Evolutionary conservation across 345 rosid genomes (phyloP), one percentile per base, ranked within the genome.

Genomic region (Sisymbrium irio): DNA sequence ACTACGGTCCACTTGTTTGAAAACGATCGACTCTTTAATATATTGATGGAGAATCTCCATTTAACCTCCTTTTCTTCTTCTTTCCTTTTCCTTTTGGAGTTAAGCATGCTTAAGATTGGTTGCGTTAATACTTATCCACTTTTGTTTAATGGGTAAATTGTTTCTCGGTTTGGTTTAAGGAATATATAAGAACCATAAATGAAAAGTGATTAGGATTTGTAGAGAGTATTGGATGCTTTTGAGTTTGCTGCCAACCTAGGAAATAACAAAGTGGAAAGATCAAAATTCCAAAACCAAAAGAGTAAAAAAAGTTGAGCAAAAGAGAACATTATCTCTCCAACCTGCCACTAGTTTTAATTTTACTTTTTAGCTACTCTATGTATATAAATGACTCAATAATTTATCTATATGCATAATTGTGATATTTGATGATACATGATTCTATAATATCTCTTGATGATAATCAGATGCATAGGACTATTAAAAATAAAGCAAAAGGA

Each of bases 201-300:
- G n/a, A n/a, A n/a, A n/a, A n/a, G n/a, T n/a, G n/a, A n/a, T n/a
- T n/a, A n/a, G n/a, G 47, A 60, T 14, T 59, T 41, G 47, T 60
- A 49, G 68, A 74, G 67, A 51, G 50, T 20, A 61, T 13, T 53
- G 56, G 74, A 75, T 76, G 69, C 70, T 68, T 75, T 67, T 41
- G 58, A 61, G 79, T 62, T 68, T 51, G 32, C 25, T 22, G 70
- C 75, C 79, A 76, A 62, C 70, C 70, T 76, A 62, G 75, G 70
- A 76, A 75, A 61, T 68, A n/a, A 68, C 74, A 75, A 68, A 54
- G 74, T 75, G 33, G 69, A 13, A 46, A 57, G 60, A 59, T 54
- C 35, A 42, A 75, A 61, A 12, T 53, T 35, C 69, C 64, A 62
- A 75, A 61, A 74, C 25, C 25, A 22, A 22, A 22, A 22, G 67